Percentiles rank a stretch among this genome's conserved stretches.
phyloP scores from a whole-genome alignment of 495 filamentous ascomycete species.

The Hyaloscypha variabilis region DNA sequence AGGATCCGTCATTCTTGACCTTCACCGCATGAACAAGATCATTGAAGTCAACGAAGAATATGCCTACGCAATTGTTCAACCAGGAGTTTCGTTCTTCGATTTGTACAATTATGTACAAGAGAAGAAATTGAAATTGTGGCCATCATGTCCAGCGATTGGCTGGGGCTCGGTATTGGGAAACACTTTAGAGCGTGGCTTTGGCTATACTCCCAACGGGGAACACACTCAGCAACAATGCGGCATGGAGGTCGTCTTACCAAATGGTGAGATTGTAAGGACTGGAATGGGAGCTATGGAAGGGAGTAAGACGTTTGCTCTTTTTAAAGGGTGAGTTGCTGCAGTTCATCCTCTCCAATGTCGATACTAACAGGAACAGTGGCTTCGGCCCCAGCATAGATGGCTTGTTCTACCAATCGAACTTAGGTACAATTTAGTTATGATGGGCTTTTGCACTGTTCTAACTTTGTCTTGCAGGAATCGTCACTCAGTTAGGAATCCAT shows the following conservation, averaged over 20 bases:
- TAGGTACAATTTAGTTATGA: too few species aligned
- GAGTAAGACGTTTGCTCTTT: too few species aligned
- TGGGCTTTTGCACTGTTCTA: too few species aligned
- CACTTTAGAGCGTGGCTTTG: constrained; percentile 57
- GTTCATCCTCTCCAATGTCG: constrained; percentile 37
- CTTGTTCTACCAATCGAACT: constrained; percentile 59
- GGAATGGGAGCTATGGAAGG: constrained; percentile 61
- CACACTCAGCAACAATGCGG: constrained; percentile 58
- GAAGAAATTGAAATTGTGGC: constrained; percentile 45
- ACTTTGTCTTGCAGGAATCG: too few species aligned
- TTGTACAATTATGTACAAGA: constrained; percentile 54
- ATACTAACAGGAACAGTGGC: constrained; percentile 35
- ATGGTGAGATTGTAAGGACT: constrained; percentile 56
- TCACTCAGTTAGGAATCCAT: too few species aligned
- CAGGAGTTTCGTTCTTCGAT: constrained; percentile 57
- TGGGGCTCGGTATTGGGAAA: constrained; percentile 51
- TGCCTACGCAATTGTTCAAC: constrained; percentile 56
- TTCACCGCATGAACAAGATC: constrained; percentile 55
- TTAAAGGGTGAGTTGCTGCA: too few species aligned
- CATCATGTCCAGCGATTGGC: constrained; percentile 49
- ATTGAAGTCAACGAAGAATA: constrained; percentile 53
- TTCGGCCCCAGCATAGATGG: constrained; percentile 60
- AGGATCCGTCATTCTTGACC: constrained; percentile 56
- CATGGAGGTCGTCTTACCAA: constrained; percentile 59
- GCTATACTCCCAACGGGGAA: constrained; percentile 55